A percentile compares a stretch with the other conserved stretches of the same genome.
Evolutionary conservation across 768 basidiomycete genomes (phyloP).

Genomic region (Tricholoma bakamatsutake): DNA sequence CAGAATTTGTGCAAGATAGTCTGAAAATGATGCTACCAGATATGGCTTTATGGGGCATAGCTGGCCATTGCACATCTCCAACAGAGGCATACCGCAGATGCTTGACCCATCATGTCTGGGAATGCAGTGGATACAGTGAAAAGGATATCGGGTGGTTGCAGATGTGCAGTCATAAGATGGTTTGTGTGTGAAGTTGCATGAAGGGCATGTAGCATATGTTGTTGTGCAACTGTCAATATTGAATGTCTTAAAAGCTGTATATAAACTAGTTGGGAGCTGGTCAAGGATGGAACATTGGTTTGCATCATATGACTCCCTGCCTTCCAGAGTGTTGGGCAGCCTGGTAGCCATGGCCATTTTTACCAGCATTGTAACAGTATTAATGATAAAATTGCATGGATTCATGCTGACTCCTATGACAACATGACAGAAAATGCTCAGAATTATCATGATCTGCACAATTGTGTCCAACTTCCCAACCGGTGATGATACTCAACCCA

Average conservation of each 20-base stretch:
- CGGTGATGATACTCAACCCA: too few species aligned
- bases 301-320: neutral
- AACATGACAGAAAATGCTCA: neutral
- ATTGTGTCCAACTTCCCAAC: neutral
- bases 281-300: constrained; percentile 5
- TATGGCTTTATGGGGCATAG: constrained; percentile 6
- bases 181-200: constrained; percentile 10
- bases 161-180: constrained; percentile 4
- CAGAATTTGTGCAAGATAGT: constrained; percentile 9
- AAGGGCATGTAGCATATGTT: too few species aligned
- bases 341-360: neutral
- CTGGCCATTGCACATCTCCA: neutral
- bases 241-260: too few species aligned
- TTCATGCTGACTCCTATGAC: neutral
- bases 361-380: neutral
- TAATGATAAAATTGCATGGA: too few species aligned
- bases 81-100: neutral
- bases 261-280: constrained; percentile 13
- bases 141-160: constrained; percentile 1
- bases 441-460: neutral
- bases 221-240: constrained; percentile 9
- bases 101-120: neutral
- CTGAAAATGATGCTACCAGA: constrained; percentile 3
- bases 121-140: neutral
- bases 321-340: too few species aligned